Evolutionary conservation across 495 filamentous ascomycete genomes (phyloP).

Genomic region (Acidiella bohemica): DNA sequence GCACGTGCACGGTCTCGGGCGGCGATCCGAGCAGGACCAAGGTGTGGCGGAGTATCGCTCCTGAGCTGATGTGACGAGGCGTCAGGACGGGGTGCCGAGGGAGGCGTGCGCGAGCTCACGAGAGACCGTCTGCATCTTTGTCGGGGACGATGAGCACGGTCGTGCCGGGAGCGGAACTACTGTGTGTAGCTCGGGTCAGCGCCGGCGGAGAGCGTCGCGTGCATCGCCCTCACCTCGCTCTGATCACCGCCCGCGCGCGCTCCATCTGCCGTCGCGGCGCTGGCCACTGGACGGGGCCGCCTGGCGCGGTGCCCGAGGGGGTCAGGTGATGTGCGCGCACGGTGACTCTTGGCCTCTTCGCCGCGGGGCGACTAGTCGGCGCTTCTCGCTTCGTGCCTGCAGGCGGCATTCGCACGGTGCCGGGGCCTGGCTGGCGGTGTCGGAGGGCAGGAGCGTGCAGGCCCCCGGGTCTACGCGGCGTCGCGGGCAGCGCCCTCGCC

Average conservation of each 20-base stretch:
- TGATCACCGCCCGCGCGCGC: constrained; percentile 33
- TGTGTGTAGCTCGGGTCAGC: no score
- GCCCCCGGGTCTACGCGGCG: no score
- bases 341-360: constrained; percentile 21
- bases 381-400: constrained; percentile 18
- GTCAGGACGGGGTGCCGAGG: no score
- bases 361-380: constrained; percentile 1
- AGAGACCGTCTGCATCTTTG: constrained; percentile 49
- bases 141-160: constrained; percentile 41
- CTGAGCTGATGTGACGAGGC: no score
- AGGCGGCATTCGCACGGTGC: no score
- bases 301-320: constrained; percentile 25
- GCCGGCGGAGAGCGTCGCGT: background rate
- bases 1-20: constrained; percentile 33
- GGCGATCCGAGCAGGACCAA: constrained; percentile 38
- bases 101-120: no score
- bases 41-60: constrained; percentile 42
- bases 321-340: constrained; percentile 29
- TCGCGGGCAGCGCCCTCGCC: no score
- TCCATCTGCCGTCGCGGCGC: constrained; percentile 37
- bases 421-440: no score
- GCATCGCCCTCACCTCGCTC: constrained; percentile 35
- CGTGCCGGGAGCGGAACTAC: no score
- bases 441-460: no score
- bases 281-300: constrained; percentile 41